Evolutionary conservation across 768 basidiomycete genomes (phyloP), one percentile per base, ranked within the genome.

Genomic region (Trametes sanguinea): DNA sequence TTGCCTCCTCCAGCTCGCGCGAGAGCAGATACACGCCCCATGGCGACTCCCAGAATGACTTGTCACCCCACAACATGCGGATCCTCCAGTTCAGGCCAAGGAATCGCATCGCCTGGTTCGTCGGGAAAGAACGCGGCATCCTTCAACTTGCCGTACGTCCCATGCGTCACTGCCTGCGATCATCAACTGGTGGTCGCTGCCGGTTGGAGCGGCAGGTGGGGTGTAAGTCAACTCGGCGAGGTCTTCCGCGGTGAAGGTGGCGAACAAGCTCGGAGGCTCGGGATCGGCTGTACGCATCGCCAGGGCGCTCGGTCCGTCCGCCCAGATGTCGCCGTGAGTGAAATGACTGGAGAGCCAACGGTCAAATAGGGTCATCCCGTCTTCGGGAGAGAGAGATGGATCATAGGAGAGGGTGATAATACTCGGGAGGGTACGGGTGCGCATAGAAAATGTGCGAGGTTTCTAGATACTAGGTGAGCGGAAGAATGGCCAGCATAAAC

Each of bases 291-390:
- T 8, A 22, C 40, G 13, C 39, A 39, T 39, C 39, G 7, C 39
- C 8, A 39, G 39, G 43, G 57, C 48, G 27, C 37, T 1, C 14
- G 47, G 37, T 1, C 57, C 57, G 13, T 30, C 22, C 6, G 48
- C 4, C 27, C 14, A 51, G 16, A 58, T 35, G 29, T 57, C 51
- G 9, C 63, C 63, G 17, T 64, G 63, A 4, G 47, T 30, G 54
- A 29, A 64, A 35, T 60, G 60, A 6, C 57, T 58, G 22, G 47
- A 60, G 14, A 64, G 33, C 57, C 58, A 64, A 14, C 8, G 7
- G 16, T 17, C 16, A 43, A 64, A 64, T 16, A 42, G 32, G 5
- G 2, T 11, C 14, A 47, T 10, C 6, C 39, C 42, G 42, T 60
- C 63, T 9, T 51, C n/a, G 10, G 29, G 32, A 6, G 57, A 9